Percentiles rank a stretch among this genome's conserved stretches.
Conservation (phyloP, 2,329 filamentous ascomycete species). For the Lasiodiplodia citricola region DNA sequence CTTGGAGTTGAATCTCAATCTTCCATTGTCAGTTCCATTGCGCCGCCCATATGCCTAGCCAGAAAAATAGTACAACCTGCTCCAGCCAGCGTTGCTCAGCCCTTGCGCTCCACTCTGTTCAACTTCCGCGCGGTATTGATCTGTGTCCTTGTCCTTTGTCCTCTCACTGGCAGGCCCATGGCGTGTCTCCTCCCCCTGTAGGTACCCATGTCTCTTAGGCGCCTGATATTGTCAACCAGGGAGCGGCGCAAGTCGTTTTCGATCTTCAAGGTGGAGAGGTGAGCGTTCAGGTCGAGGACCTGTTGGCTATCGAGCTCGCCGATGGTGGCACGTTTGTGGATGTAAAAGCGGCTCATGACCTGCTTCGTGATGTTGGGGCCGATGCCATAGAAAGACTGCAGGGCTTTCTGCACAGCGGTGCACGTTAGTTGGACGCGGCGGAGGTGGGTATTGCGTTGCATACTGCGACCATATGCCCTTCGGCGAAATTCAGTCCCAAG, state of each 20-base stretch:
- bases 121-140: constrained; percentile 64
- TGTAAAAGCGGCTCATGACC: constrained; percentile 86
- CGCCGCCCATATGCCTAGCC: constrained; percentile 22
- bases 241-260: constrained; percentile 84
- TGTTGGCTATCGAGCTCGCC: constrained; percentile 76
- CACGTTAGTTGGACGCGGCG: constrained; percentile 5
- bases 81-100: constrained; percentile 29
- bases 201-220: constrained; percentile 87
- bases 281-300: constrained; percentile 79
- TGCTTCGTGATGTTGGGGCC: constrained; percentile 71
- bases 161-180: constrained; percentile 88
- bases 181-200: constrained; percentile 91
- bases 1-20: neutral
- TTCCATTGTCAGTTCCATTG: constrained; percentile 1
- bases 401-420: constrained; percentile 61
- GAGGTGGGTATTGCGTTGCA: constrained; percentile 33
- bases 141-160: constrained; percentile 85
- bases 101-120: constrained; percentile 63
- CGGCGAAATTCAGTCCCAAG: constrained; percentile 83
- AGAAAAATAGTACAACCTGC: neutral
- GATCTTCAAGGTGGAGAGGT: constrained; percentile 89
- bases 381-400: constrained; percentile 86
- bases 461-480: constrained; percentile 83
- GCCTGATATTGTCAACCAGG: constrained; percentile 81
- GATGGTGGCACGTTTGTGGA: constrained; percentile 82